Base-by-base conservation (phyloP, 441 rosid genomes). In the Brassica balearica region DNA sequence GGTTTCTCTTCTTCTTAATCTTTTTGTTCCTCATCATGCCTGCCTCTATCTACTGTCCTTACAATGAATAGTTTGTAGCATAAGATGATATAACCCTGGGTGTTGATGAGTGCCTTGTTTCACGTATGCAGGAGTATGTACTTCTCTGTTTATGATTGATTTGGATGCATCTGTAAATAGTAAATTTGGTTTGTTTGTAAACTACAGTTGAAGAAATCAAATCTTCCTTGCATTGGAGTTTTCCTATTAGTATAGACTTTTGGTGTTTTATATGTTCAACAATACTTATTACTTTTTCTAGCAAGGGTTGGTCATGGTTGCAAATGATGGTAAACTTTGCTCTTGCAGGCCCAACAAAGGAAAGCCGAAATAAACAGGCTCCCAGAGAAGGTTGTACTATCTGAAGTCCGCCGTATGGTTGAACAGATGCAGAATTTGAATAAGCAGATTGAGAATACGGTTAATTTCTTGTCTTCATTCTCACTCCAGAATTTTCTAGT, bases 391-490 rank as follows among this genome's bases (percentile, higher is more conserved):
- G 69, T 80, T 77, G 82, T 90, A 69, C 76, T 91, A 65, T 55
- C 87, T 29, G 97, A 91, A 85, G 92, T 95, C 75, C 97, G 95
- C 10, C 88, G 83, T 0, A 88, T 95, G 99, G 99, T 95, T 65
- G 93, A 93, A 77, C 87, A 93, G 77, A 93, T 95, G 99, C 93
- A 88, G 81, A 77, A 69, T 63, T 77, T 95, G 65, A 95, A 90
- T 82, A 88, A 79, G 76, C 85, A 75, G 80, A 86, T 90, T 41
- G 92, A 90, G 79, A 88, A 86, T 75, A 88, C 94, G 17, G 92
- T 90, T 74, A 69, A 86, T 77, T 60, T 48, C 38, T 64, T 46
- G 3, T 43, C 63, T 69, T 65, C n/a, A 6, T 51, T 65, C 63
- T 64, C 64, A 5, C 17, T 65, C 11, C 25, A 29, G 41, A 55